Evolutionary conservation across 345 rosid genomes (phyloP).

Genomic region (Ceriops zippeliana): DNA sequence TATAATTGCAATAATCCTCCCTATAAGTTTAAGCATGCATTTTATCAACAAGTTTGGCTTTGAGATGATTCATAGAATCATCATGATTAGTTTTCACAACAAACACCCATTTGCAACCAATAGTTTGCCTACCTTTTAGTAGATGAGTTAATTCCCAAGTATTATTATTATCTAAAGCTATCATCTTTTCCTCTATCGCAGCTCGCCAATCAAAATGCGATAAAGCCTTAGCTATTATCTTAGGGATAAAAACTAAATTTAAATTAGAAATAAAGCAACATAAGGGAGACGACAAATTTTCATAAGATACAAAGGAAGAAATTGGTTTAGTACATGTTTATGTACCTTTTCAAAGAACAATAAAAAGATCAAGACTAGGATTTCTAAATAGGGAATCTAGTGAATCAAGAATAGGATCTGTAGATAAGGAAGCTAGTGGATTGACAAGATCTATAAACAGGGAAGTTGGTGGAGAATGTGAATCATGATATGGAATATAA

Average conservation of each 20-base stretch:
- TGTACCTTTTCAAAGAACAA: neutral
- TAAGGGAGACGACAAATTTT: neutral
- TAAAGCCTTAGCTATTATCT: neutral
- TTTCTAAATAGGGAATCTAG: too few species aligned
- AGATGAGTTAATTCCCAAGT: neutral
- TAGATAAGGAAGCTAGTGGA: too few species aligned
- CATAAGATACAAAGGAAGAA: neutral
- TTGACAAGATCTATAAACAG: neutral
- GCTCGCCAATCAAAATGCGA: neutral
- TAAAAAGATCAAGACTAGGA: neutral
- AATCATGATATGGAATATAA: neutral
- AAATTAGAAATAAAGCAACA: neutral
- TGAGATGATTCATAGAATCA: too few species aligned
- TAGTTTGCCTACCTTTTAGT: neutral
- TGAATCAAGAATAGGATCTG: too few species aligned
- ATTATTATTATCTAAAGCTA: neutral
- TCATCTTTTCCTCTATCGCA: neutral
- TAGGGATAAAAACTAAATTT: neutral
- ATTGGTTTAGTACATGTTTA: neutral
- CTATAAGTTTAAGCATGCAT: too few species aligned
- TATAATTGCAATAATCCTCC: too few species aligned
- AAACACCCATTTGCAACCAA: neutral
- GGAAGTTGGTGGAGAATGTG: neutral
- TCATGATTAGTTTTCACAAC: neutral
- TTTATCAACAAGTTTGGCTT: too few species aligned